phyloP scores from a whole-genome alignment of 116 monocot genomes.

The Iris pallida region DNA sequence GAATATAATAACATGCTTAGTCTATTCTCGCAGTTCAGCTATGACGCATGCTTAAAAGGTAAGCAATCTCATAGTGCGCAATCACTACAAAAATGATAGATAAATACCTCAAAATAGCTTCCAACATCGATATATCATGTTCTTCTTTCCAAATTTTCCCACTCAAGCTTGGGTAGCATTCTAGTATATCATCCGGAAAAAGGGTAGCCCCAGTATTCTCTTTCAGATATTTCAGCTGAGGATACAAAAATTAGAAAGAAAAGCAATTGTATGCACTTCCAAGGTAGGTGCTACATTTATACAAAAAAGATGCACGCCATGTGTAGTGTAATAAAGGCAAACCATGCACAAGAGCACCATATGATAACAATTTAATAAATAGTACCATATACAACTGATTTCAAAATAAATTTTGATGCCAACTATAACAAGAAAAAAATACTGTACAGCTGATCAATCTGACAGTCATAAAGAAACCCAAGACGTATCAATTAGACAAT shows the following conservation, averaged over 20 bases:
- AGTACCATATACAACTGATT: too few species aligned
- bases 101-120: conserved; percentile 70
- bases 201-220: conserved; percentile 36
- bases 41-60: not conserved
- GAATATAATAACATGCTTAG: too few species aligned
- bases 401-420: too few species aligned
- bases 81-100: not conserved
- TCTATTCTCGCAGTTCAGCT: not conserved
- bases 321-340: too few species aligned
- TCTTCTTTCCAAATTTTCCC: conserved; percentile 76
- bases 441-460: too few species aligned
- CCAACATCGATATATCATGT: conserved; percentile 68
- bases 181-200: conserved; percentile 62
- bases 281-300: too few species aligned
- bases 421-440: too few species aligned
- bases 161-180: conserved; percentile 50
- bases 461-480: too few species aligned
- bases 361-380: too few species aligned
- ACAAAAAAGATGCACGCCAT: too few species aligned
- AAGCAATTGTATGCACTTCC: not conserved
- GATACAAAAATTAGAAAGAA: conserved; percentile 13
- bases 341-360: too few species aligned
- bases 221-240: conserved; percentile 43
- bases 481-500: too few species aligned
- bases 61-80: not conserved